Conservation (phyloP, 2,329 filamentous ascomycete species). For the Sarocladiaceae sp. region DNA sequence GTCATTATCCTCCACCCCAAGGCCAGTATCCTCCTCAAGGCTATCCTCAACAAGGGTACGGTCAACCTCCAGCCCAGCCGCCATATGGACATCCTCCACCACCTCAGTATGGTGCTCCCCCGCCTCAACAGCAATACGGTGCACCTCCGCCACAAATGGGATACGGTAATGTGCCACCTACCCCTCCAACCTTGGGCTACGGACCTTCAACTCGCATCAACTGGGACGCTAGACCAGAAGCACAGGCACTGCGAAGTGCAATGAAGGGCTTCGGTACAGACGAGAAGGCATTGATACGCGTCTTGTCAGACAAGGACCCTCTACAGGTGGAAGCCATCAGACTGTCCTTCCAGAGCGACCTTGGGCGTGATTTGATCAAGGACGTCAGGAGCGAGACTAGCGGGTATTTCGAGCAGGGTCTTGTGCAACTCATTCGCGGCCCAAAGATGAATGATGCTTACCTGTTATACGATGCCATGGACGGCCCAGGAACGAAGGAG, state of each 20-base stretch:
- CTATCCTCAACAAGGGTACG: slow-evolving; percentile 18
- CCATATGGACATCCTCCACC: slow-evolving; percentile 24
- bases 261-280: slow-evolving; percentile 96
- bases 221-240: slow-evolving; percentile 65
- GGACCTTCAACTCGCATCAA: slow-evolving; percentile 64
- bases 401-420: slow-evolving; percentile 68
- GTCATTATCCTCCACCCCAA: slow-evolving; percentile 20
- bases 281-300: slow-evolving; percentile 69
- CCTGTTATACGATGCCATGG: slow-evolving; percentile 66
- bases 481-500: slow-evolving; percentile 83
- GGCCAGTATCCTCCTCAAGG: slow-evolving; percentile 22
- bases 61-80: slow-evolving; percentile 19
- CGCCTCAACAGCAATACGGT: slow-evolving; percentile 29
- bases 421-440: slow-evolving; percentile 72
- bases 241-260: slow-evolving; percentile 68
- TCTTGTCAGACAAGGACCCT: slow-evolving; percentile 70
- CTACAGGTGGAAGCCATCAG: slow-evolving; percentile 69
- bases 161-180: slow-evolving; percentile 42
- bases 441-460: slow-evolving; percentile 75
- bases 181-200: slow-evolving; percentile 70
- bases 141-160: slow-evolving; percentile 27
- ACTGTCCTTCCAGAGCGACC: slow-evolving; percentile 58
- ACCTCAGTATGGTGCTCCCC: slow-evolving; percentile 24
- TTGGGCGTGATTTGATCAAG: slow-evolving; percentile 64
- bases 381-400: slow-evolving; percentile 77